Evolutionary conservation across 1,139 yeast genomes (phyloP), one percentile per base, ranked within the genome.

Genomic region (Entelexis sorbosivorans): DNA sequence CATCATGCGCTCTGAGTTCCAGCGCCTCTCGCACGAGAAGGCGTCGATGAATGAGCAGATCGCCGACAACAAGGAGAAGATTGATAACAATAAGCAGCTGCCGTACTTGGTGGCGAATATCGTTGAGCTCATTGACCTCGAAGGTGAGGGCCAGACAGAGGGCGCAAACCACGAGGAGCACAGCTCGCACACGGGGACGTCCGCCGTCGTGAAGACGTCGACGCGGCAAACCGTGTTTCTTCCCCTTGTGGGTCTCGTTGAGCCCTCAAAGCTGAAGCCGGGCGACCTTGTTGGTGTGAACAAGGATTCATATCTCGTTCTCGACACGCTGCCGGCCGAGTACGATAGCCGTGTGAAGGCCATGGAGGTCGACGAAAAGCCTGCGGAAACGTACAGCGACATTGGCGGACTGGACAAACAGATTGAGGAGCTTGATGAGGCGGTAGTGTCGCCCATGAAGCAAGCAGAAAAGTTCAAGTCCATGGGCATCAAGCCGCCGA

Each of bases 311-410:
- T 93, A 89, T 65, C 75, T 93, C 60, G 84, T 93, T 53, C 75
- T 93, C 63, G 98, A 93, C 68, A 88, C 95, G 3, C 73, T 93
- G 60, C 98, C 98, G 9, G 88, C 96, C 3, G 98, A 93, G 69
- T 93, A 91, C 65, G 99, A 93, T 67, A 84, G 95, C 48, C 77
- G 98, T 61, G 99, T 93, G 49, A 91, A 91, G 69, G 97, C 98
- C 10, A 91, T 91, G 99, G 98, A 91, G 69, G 97, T 93, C 47
- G 98, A 93, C 66, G 98, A 91, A 69, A 88, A 89, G 65, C 98
- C 98, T 52, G 84, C 95, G 1, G 98, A 91, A 67, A 88, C 95
- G 22, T 91, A 93, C 66, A 81, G 93, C 2, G 98, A 91, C 66
- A 91, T 91, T 61, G 99, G 99, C 62, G 99, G 99, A 7, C 75